A percentile compares a stretch with the other conserved stretches of the same genome.
These are phyloP conservation scores for Apiotrichum veenhuisii DNA, from an alignment of 1,284 basidiomycete genomes.

Conservation along the genomic window DNA sequence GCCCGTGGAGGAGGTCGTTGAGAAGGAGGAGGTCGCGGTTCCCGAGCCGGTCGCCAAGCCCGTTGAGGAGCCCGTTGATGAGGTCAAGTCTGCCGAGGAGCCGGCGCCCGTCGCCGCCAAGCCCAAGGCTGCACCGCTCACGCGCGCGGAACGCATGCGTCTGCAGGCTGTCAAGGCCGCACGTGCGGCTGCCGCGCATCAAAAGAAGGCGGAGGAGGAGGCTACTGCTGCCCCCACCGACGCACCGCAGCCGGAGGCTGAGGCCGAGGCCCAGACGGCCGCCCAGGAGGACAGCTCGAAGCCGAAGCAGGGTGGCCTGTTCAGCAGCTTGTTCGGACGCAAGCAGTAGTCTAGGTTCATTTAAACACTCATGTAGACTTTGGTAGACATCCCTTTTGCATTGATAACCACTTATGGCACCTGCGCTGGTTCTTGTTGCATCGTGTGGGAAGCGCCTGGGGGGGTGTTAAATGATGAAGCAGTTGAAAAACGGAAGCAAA, in stretches of 20 bases:
- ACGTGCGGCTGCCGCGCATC: not conserved
- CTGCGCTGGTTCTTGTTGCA: not conserved
- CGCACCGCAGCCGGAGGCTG: not conserved
- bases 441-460: too few relatives aligned
- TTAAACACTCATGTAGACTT: not conserved
- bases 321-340: not conserved
- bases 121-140: not conserved
- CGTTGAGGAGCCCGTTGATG: not conserved
- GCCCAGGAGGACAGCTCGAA: not conserved
- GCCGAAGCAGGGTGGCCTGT: not conserved
- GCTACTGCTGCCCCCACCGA: not conserved
- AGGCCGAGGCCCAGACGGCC: not conserved
- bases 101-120: not conserved
- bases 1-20: conserved; percentile 13
- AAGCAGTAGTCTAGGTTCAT: conserved; percentile 3
- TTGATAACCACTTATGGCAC: not conserved
- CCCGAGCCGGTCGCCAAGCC: conserved; percentile 6
- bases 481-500: conserved; percentile 4
- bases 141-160: conserved; percentile 2
- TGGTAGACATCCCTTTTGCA: conserved; percentile 6
- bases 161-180: conserved; percentile 8
- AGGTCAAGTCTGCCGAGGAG: not conserved
- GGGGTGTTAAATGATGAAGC: not conserved
- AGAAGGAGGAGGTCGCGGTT: conserved; percentile 12
- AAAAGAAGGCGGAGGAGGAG: not conserved